phyloP scores from a whole-genome alignment of 1,139 yeast species.

The Lodderomyces jiufengensis region DNA sequence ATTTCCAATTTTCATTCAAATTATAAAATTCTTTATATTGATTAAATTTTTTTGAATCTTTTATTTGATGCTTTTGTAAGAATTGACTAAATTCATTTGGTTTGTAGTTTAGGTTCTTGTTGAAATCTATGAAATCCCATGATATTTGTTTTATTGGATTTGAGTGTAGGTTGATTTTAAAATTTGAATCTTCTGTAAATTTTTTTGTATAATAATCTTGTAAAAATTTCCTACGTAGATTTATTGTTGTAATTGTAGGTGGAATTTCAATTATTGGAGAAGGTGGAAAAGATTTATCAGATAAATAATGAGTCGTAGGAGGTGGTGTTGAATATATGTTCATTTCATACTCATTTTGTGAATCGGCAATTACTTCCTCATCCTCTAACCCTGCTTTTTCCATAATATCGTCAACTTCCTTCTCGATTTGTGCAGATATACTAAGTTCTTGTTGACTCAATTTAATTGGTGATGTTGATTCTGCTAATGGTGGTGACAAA shows the following conservation, averaged over 20 bases:
- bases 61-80: conserved; percentile 9
- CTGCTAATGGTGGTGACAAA: conserved; percentile 16
- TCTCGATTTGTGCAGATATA: conserved; percentile 2
- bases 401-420: conserved; percentile 16
- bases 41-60: conserved; percentile 28
- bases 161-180: conserved; percentile 22
- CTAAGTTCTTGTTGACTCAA: background rate
- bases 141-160: conserved; percentile 26
- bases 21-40: conserved; percentile 26
- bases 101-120: conserved; percentile 32
- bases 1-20: conserved; percentile 18
- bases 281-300: background rate
- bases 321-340: background rate
- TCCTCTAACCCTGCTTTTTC: conserved; percentile 11
- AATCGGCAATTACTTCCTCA: conserved; percentile 18
- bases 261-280: conserved; percentile 10
- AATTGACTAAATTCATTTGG: conserved; percentile 8
- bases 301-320: background rate
- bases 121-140: conserved; percentile 49
- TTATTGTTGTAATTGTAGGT: conserved; percentile 15
- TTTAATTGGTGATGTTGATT: conserved; percentile 7
- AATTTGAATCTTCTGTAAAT: conserved; percentile 17
- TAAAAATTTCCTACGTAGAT: conserved; percentile 32
- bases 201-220: conserved; percentile 23
- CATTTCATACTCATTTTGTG: conserved; percentile 16